A percentile compares a stretch with the other conserved stretches of the same genome.
Evolutionary conservation across 1,284 basidiomycete genomes (phyloP).

Genomic region (Puccinia triticina): DNA sequence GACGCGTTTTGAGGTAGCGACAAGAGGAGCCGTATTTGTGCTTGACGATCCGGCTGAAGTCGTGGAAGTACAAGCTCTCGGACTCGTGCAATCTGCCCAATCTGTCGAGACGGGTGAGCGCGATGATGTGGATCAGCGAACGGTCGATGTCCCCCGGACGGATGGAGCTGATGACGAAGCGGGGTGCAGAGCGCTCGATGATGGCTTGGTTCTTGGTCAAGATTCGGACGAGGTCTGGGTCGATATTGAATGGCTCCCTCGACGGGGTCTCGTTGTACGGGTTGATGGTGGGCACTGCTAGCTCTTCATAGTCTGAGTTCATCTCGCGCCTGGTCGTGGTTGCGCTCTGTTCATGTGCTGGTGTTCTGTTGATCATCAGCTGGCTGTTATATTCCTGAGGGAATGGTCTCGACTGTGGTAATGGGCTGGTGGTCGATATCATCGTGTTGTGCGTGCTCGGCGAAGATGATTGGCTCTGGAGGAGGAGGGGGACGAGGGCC

Average conservation of each 20-base stretch:
- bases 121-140: slow-evolving; percentile 33
- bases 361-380: not conserved
- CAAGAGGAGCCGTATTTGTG: slow-evolving; percentile 26
- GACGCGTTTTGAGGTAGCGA: slow-evolving; percentile 19
- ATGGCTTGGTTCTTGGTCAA: slow-evolving; percentile 37
- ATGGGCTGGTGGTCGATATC: not conserved
- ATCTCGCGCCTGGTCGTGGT: too few species aligned
- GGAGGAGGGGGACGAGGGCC: too few species aligned
- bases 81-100: slow-evolving; percentile 43
- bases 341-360: not conserved
- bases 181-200: not conserved
- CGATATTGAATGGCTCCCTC: slow-evolving; percentile 34
- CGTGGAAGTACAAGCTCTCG: slow-evolving; percentile 32
- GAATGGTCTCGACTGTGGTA: not conserved
- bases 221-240: slow-evolving; percentile 33
- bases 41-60: slow-evolving; percentile 37
- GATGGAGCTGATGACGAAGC: not conserved
- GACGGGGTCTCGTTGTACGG: slow-evolving; percentile 9
- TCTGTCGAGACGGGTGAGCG: slow-evolving; percentile 1
- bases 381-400: not conserved
- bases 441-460: too few species aligned
- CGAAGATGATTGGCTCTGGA: too few species aligned
- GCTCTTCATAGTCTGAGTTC: not conserved
- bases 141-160: not conserved
- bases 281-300: not conserved